phyloP scores from a whole-genome alignment of 2,329 filamentous ascomycete species.

The Calonectria montana region DNA sequence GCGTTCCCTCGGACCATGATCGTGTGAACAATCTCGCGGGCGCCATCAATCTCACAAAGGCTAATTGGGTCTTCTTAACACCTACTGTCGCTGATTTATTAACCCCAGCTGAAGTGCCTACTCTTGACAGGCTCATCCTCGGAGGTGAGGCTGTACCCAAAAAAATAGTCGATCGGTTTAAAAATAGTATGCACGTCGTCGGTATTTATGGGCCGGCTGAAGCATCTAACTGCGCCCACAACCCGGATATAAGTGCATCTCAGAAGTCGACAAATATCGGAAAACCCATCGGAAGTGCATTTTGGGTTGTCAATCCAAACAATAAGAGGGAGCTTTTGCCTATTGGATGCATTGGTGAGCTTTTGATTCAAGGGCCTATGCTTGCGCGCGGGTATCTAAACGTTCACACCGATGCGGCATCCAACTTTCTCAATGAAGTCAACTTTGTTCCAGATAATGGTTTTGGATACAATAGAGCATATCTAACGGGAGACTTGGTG shows the following conservation, averaged over 20 bases:
- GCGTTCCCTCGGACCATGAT: constrained; percentile 48
- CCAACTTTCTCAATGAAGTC: constrained; percentile 27
- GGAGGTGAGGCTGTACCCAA: constrained; percentile 26
- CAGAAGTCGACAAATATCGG: background rate
- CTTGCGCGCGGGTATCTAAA: constrained; percentile 39
- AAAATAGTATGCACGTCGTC: constrained; percentile 14
- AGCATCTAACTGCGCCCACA: constrained; percentile 22
- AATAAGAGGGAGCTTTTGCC: constrained; percentile 32
- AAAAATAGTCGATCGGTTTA: constrained; percentile 29
- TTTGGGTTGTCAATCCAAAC: constrained; percentile 4
- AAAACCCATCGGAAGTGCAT: background rate
- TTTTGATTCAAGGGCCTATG: constrained; percentile 38
- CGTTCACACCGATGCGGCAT: constrained; percentile 7
- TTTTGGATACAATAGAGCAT: background rate
- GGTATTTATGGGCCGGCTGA: constrained; percentile 36
- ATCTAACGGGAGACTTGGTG: constrained; percentile 39
- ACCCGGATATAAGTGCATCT: background rate
- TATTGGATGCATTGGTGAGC: constrained; percentile 39
- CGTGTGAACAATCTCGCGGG: constrained; percentile 12
- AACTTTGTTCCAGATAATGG: constrained; percentile 23
- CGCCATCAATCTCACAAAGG: background rate
- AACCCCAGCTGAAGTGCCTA: background rate
- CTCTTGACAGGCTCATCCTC: constrained; percentile 19
- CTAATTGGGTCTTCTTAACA: constrained; percentile 14
- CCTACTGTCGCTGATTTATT: constrained; percentile 13